Percentiles rank a stretch among this genome's conserved stretches.
phyloP scores from a whole-genome alignment of 192 early-diverging fungal genomes.

The Backusella macrospora region DNA sequence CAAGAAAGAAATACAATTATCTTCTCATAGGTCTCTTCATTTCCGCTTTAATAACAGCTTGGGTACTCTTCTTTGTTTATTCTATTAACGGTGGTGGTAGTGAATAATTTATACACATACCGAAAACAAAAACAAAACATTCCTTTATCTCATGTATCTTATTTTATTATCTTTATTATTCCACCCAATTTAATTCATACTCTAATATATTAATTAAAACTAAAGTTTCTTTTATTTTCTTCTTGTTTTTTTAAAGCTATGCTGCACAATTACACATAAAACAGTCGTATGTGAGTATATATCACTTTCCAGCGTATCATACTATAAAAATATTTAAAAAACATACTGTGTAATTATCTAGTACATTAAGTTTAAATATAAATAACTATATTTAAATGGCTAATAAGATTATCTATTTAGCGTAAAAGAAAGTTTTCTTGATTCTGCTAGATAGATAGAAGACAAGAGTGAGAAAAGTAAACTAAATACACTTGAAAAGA shows the following conservation, averaged over 20 bases:
- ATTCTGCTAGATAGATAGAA: background rate
- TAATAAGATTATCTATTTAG: background rate
- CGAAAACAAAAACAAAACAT: background rate
- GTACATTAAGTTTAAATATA: background rate
- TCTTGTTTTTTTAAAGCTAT: background rate
- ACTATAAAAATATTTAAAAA: background rate
- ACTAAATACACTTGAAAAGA: no score
- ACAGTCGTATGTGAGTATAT: background rate
- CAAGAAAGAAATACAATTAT: conserved; percentile 15
- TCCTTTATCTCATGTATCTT: background rate
- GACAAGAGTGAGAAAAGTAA: background rate
- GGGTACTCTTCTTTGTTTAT: conserved; percentile 41
- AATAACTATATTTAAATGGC: background rate
- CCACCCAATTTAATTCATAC: background rate
- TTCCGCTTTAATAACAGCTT: conserved; percentile 22
- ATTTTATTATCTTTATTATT: background rate
- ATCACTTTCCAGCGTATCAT: background rate
- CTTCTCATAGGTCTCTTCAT: conserved; percentile 25
- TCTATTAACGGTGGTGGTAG: conserved; percentile 1
- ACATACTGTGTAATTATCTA: background rate
- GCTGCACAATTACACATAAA: background rate
- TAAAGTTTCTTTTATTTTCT: background rate
- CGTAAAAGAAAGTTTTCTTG: background rate
- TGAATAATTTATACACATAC: background rate
- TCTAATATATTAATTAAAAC: conserved; percentile 6